phyloP scores from a whole-genome alignment of 1,284 basidiomycete genomes.

The Marasmius tenuissimus region DNA sequence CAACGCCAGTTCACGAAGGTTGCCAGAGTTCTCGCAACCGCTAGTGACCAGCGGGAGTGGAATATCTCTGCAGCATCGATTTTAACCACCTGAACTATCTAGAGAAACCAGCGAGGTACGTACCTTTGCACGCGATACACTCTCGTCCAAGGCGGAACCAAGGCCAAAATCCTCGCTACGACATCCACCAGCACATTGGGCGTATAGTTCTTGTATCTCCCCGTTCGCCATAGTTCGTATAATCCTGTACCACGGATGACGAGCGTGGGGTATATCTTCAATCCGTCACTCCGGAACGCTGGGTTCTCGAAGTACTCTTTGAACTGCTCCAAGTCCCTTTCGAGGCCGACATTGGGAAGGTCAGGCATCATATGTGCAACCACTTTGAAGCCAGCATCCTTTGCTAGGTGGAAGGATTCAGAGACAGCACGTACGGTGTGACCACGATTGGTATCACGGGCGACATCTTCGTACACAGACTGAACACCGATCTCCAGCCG shows the following conservation, averaged over 20 bases:
- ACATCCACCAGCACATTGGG: slow-evolving; percentile 98
- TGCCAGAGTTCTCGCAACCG: slow-evolving; percentile 97
- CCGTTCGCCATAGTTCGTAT: slow-evolving; percentile 96
- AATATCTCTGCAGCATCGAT: slow-evolving; percentile 70
- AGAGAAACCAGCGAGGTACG: slow-evolving; percentile 20
- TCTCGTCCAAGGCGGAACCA: slow-evolving; percentile 98
- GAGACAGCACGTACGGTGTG: slow-evolving; percentile 98
- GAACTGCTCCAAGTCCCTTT: slow-evolving; percentile 98
- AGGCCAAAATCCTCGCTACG: slow-evolving; percentile 92
- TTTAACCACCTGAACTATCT: slow-evolving; percentile 9
- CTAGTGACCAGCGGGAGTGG: slow-evolving; percentile 93
- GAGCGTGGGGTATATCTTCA: slow-evolving; percentile 98
- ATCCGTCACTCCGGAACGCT: slow-evolving; percentile 93
- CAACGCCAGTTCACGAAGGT: slow-evolving; percentile 93
- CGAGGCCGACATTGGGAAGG: slow-evolving; percentile 95
- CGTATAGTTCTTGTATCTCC: slow-evolving; percentile 98
- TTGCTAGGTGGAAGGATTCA: slow-evolving; percentile 97
- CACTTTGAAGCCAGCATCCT: slow-evolving; percentile 99
- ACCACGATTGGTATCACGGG: slow-evolving; percentile 95
- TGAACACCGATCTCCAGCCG: slow-evolving; percentile 98
- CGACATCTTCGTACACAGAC: slow-evolving; percentile 99
- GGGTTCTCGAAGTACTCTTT: slow-evolving; percentile 99
- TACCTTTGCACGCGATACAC: slow-evolving; percentile 97
- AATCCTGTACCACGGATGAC: slow-evolving; percentile 98
- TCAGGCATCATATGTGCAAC: slow-evolving; percentile 99